phyloP scores from a whole-genome alignment of 2,329 filamentous ascomycete genomes.

The Colletotrichum endophyticum region DNA sequence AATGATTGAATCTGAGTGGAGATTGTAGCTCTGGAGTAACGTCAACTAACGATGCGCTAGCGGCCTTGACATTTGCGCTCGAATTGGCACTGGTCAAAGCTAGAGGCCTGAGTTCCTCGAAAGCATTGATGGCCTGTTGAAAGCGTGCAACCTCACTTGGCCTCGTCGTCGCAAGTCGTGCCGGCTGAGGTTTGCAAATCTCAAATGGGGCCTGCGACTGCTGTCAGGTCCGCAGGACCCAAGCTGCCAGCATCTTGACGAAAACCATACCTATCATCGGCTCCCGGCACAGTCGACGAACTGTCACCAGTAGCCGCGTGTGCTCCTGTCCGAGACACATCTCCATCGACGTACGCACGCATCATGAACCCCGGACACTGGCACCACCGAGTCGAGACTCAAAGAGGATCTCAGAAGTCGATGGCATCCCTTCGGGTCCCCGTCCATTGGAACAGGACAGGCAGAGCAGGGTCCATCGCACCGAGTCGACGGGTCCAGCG shows the following conservation, averaged over 20 bases:
- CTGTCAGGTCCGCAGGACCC: not conserved
- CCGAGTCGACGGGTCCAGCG: not conserved
- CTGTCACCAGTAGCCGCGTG: not conserved
- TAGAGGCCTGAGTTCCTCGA: not conserved
- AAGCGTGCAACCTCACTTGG: not conserved
- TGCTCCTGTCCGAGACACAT: not conserved
- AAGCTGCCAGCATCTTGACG: not conserved
- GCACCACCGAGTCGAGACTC: not conserved
- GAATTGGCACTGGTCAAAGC: not conserved
- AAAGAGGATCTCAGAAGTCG: not conserved
- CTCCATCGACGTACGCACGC: not conserved
- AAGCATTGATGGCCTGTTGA: not conserved
- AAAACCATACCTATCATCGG: not conserved
- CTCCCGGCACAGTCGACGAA: not conserved
- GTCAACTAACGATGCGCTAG: not conserved
- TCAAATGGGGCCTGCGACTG: not conserved
- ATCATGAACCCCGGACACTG: not conserved
- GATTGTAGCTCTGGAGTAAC: not conserved
- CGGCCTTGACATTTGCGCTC: not conserved
- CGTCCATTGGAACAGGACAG: not conserved
- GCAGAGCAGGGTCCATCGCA: not conserved
- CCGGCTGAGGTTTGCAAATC: not conserved
- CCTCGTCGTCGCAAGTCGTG: not conserved
- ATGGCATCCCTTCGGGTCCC: not conserved
- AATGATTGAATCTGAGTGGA: not conserved